Evolutionary conservation across 108 stramenopile genomes (phyloP), one percentile per base, ranked within the genome.

Genomic region (Parietichytrium sp.): DNA sequence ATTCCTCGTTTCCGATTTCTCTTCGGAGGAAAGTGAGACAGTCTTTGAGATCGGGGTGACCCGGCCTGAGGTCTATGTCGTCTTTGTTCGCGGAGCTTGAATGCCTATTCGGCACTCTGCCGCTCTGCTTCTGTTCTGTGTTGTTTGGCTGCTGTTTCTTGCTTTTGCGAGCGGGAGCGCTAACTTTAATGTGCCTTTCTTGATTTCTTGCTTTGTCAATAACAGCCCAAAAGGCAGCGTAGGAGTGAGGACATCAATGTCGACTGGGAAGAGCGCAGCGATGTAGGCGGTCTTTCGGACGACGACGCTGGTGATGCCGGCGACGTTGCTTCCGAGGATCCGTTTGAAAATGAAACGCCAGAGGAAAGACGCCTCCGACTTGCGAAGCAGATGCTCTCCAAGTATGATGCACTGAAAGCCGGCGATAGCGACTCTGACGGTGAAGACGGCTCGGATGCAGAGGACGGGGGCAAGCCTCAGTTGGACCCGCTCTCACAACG

Each of bases 341-440:
- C 33, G 29, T 83, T 83, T 54, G 86, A 84, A n/a, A 42, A 30
- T 25, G 89, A 90, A 79, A 87, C 89, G 3, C 81, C 86, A 2
- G 90, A 86, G 27, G 86, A 90, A 49, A 89, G 87, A 51, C 83
- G 90, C 15, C 52, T 87, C 29, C 86, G 90, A 15, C 54, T 91
- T 47, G 90, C 90, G 13, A 45, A 81, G 82, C 53, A 89, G 48
- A 88, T 88, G 23, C 84, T 91, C 38, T 48, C 31, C 23, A 86
- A 80, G 42, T 49, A 90, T 3, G 50, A 54, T n/a, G 83, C 83
- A 10, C 82, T 80, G 78, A 30, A 85, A 49, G 80, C 48, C 38
- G 30, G 36, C 45, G 81, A 10, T 1, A 31, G 27, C 12, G 47
- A 84, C 13, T 6, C 13, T 3, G 83, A 26, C 23, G 54, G 31